A percentile compares a stretch with the other conserved stretches of the same genome.
Conservation (phyloP, 1,139 yeast genomes). For the Candida dubliniensis region DNA sequence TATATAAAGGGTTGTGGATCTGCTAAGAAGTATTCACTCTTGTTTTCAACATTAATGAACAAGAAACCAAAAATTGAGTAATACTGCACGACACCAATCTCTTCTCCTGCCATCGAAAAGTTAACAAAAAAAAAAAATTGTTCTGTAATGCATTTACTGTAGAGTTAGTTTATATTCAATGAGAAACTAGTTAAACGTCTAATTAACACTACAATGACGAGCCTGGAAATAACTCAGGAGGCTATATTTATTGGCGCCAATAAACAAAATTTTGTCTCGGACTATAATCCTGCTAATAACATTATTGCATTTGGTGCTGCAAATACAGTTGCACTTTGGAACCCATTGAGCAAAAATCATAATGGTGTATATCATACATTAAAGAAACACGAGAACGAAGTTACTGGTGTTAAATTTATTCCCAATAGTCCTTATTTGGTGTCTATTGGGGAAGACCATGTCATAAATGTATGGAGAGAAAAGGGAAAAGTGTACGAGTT, state of each 20-base stretch:
- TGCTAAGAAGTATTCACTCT: too few relatives aligned
- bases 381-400: slow-evolving; percentile 57
- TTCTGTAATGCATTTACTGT: too few relatives aligned
- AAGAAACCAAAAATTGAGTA: too few relatives aligned
- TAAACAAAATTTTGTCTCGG: slow-evolving; percentile 68
- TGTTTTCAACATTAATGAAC: too few relatives aligned
- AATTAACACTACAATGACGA: slow-evolving; percentile 8
- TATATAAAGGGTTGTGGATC: too few relatives aligned
- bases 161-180: too few relatives aligned
- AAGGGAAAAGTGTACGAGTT: slow-evolving; percentile 20
- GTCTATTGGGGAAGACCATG: slow-evolving; percentile 66
- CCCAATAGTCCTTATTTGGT: slow-evolving; percentile 49
- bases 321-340: slow-evolving; percentile 72
- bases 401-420: slow-evolving; percentile 59
- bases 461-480: slow-evolving; percentile 59
- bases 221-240: slow-evolving; percentile 30
- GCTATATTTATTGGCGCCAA: slow-evolving; percentile 81
- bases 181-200: slow-evolving; percentile 7
- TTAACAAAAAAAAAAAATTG: too few relatives aligned
- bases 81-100: too few relatives aligned
- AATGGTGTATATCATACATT: slow-evolving; percentile 56
- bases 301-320: slow-evolving; percentile 78
- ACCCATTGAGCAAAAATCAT: slow-evolving; percentile 43
- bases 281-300: slow-evolving; percentile 40
- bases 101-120: too few relatives aligned